Evolutionary conservation across 129 eudicot genomes (phyloP), one percentile per base, ranked within the genome.

Genomic region (Helianthus annuus): DNA sequence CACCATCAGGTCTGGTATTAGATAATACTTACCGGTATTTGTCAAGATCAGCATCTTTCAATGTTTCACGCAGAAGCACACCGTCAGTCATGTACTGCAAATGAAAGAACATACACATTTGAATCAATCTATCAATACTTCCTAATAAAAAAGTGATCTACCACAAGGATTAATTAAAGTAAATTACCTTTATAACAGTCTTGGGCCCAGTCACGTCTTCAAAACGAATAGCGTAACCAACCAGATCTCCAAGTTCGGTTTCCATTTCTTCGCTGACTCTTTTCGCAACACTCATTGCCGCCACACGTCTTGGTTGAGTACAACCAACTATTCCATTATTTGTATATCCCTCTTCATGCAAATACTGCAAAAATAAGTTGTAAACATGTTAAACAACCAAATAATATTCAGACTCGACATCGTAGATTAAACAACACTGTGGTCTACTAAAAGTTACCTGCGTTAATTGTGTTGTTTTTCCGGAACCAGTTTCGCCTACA

Each of bases 401-500:
- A 39, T 59, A 46, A 42, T 13, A 55, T 16, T 45, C 39, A 3
- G 5, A 9, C 4, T 16, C 27, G 59, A 44, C 46, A 44, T 55
- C 56, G 36, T 56, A 48, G 62, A 61, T 13, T 19, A 19, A 19
- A 69, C 13, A 12, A 5, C 48, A 64, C 7, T 2, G 62, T 19
- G 38, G 34, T 22, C 46, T 7, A 1, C 46, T 7, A 1, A 12
- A 68, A 61, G 61, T 53, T 74, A 87, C 90, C 90, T 88, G 90
- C 44, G 97, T 84, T 72, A 88, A 51, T 46, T 91, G 96, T 60
- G 97, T 91, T 1, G 97, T 91, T 75, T 91, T 91, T 22, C 97
- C 97, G 0, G 89, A 91, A 70, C 97, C 96, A 62, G 97, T 86
- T 72, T 91, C 96, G 57, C 97, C 96, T 71, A 88, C 88, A 13